Evolutionary conservation across 1,284 basidiomycete species (phyloP), one percentile per base, ranked within the genome.

Genomic region (Exobasidium rhododendri): DNA sequence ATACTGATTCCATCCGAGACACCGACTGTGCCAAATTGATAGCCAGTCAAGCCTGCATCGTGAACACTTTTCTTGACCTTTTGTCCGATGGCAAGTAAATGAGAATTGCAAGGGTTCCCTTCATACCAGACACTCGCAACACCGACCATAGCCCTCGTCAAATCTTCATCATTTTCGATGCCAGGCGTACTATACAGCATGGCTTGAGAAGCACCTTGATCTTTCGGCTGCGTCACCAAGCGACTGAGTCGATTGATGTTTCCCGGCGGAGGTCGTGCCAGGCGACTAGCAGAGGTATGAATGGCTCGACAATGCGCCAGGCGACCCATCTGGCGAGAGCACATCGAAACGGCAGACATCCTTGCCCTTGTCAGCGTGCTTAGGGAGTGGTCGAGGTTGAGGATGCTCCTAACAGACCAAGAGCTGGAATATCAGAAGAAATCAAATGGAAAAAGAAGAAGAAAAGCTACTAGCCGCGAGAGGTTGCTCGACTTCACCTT

Each of bases 1-100:
- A 80, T 80, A 47, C 71, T 71, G 63, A 80, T 80, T 30, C 77
- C 78, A 53, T 80, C 78, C 22, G 70, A 73, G 6, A 80, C 78
- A 55, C 78, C 78, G n/a, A 79, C 75, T 24, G 74, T 66, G 49
- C 75, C 75, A 49, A 75, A 79, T 62, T 79, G 74, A 66, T 78
- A 79, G 4, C 74, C 77, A 6, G 74, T 79, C 26, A 78, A 65
- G n/a, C 78, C 78, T 5, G 75, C 74, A 10, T 68, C 62, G 58
- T 71, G 58, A 6, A 79, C 55, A 13, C 69, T 71, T 44, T 69
- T 62, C 40, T 77, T 77, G 59, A 80, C 69, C 28, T 68, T 63
- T 61, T 77, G 69, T 22, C 74, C 73, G 47, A 80, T 60, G 29
- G 64, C 69, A 52, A 79, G 67, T 28, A 80, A 67, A 59, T 80